Conservation (phyloP, 129 eudicot genomes). For the Helichrysum umbraculigerum region DNA sequence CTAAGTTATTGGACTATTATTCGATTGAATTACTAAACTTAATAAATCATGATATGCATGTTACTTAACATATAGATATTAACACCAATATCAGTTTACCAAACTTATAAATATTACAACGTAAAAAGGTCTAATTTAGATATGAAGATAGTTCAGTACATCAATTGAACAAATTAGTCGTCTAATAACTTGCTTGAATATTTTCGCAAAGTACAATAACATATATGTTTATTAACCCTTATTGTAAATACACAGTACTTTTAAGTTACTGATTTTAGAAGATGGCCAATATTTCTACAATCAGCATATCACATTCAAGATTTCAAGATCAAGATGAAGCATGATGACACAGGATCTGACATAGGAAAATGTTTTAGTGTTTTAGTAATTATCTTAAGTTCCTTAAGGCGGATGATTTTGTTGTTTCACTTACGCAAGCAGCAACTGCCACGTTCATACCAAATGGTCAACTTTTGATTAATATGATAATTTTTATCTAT, state of each 20-base stretch:
- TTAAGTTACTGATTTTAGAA: not conserved
- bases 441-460: not conserved
- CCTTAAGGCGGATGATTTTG: not conserved
- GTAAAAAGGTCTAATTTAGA: too few species aligned
- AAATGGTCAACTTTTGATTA: not conserved
- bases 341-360: not conserved
- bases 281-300: not conserved
- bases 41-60: too few species aligned
- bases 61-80: too few species aligned
- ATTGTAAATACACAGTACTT: not conserved
- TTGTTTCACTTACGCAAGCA: not conserved
- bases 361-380: not conserved
- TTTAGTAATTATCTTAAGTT: not conserved
- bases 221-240: too few species aligned
- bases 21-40: too few species aligned
- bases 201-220: too few species aligned
- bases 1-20: too few species aligned
- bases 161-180: too few species aligned
- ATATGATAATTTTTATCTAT: not conserved
- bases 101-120: too few species aligned
- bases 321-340: not conserved
- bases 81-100: too few species aligned
- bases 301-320: not conserved
- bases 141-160: too few species aligned
- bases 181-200: too few species aligned